Conservation (phyloP, 2,329 filamentous ascomycete species). For the Karstenula rhodostoma region DNA sequence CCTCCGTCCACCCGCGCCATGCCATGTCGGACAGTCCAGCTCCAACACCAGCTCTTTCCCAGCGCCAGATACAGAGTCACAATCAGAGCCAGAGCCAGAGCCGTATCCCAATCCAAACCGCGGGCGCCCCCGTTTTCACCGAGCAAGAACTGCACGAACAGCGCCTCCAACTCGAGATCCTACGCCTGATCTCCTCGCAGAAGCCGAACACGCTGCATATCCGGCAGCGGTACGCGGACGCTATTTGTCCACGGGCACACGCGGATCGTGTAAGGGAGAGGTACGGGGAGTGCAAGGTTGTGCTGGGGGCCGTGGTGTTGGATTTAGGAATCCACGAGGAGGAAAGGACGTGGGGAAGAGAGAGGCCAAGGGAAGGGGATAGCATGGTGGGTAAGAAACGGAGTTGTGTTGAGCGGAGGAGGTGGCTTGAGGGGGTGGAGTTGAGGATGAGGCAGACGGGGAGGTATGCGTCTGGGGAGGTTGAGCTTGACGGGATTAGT, state of each 20-base stretch:
- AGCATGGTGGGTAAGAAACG: background rate
- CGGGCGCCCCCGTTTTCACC: background rate
- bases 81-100: background rate
- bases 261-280: background rate
- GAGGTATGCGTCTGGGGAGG: background rate
- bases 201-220: conserved; percentile 3
- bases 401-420: background rate
- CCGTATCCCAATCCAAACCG: too few relatives aligned
- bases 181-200: background rate
- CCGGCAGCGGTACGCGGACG: background rate
- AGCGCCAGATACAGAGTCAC: background rate
- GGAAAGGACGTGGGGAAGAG: background rate
- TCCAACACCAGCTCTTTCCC: too few relatives aligned
- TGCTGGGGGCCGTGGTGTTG: background rate
- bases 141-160: background rate
- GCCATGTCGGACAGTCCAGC: background rate
- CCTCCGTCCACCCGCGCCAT: background rate
- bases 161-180: background rate
- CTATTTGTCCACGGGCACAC: background rate
- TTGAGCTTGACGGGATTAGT: too few relatives aligned
- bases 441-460: background rate
- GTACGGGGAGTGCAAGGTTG: background rate
- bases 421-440: background rate
- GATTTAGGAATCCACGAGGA: background rate
- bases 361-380: background rate